Conservation (phyloP, 2,329 filamentous ascomycete species). For the Sclerotinia subarctica region DNA sequence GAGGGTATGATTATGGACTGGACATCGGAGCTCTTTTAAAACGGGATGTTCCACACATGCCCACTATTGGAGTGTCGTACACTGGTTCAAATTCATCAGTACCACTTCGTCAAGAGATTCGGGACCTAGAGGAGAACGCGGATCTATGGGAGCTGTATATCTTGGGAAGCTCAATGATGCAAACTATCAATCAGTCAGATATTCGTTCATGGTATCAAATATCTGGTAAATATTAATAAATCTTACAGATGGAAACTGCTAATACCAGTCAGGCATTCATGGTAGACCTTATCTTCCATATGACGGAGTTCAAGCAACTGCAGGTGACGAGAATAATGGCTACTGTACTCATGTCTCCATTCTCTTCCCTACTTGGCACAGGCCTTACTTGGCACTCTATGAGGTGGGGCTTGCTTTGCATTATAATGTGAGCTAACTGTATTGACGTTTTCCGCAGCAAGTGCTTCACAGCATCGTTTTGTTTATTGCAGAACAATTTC, state of each 20-base stretch:
- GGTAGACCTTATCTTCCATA: conserved; percentile 32
- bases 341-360: conserved; percentile 36
- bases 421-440: background rate
- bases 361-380: conserved; percentile 49
- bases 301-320: conserved; percentile 27
- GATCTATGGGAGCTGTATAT: conserved; percentile 35
- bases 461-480: conserved; percentile 47
- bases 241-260: background rate
- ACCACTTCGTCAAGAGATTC: conserved; percentile 31
- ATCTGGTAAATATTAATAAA: conserved; percentile 24
- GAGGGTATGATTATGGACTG: conserved; percentile 30
- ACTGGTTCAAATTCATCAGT: conserved; percentile 26
- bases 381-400: conserved; percentile 52
- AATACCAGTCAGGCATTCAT: conserved; percentile 31
- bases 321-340: conserved; percentile 28
- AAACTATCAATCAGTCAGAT: conserved; percentile 27
- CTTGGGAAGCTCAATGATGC: conserved; percentile 32
- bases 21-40: conserved; percentile 23
- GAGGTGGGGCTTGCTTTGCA: conserved; percentile 45
- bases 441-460: conserved; percentile 45
- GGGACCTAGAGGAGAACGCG: conserved; percentile 30
- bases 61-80: conserved; percentile 19
- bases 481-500: conserved; percentile 43
- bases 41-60: conserved; percentile 23
- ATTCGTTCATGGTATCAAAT: conserved; percentile 35